These are phyloP conservation scores for Rhizoclosmatium globosum DNA, from an alignment of 192 early-diverging fungal species.

Conservation along the genomic window DNA sequence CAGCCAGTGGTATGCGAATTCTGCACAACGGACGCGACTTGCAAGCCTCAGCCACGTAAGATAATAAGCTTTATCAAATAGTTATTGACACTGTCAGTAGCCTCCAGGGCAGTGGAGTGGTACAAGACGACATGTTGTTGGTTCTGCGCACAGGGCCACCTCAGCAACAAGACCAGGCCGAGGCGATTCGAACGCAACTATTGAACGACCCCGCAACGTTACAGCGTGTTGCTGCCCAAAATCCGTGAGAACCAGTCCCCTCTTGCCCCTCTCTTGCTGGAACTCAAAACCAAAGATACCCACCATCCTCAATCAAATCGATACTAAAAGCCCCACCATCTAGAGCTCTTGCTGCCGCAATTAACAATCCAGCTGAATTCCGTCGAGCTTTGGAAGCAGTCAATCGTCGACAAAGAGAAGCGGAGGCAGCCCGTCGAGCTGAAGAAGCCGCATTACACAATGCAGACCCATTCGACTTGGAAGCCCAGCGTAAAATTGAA, in stretches of 20 bases:
- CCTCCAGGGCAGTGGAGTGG: conserved; percentile 45
- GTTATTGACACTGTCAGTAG: not conserved
- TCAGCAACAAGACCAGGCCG: conserved; percentile 46
- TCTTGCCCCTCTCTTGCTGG: no score
- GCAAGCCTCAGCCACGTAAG: conserved; percentile 50
- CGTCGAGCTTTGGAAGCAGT: conserved; percentile 65
- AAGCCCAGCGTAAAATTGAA: conserved; percentile 91
- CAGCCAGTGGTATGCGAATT: conserved; percentile 69
- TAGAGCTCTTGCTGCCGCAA: conserved; percentile 69
- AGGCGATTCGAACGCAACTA: conserved; percentile 69
- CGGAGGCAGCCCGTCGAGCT: conserved; percentile 57
- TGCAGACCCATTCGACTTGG: conserved; percentile 89
- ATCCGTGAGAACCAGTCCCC: no score
- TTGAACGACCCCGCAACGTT: conserved; percentile 66
- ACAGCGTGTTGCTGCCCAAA: conserved; percentile 48
- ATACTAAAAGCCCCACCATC: no score
- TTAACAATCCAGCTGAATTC: conserved; percentile 74
- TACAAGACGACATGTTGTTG: conserved; percentile 78
- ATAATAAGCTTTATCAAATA: not conserved
- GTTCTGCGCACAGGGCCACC: conserved; percentile 51
- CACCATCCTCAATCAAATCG: no score
- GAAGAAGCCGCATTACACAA: conserved; percentile 63
- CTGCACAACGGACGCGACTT: conserved; percentile 72
- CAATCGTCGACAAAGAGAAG: conserved; percentile 62
- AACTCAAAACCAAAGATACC: no score